Evolutionary conservation across 1,284 basidiomycete genomes (phyloP).

Genomic region (Cryptococcus jaspeensis): DNA sequence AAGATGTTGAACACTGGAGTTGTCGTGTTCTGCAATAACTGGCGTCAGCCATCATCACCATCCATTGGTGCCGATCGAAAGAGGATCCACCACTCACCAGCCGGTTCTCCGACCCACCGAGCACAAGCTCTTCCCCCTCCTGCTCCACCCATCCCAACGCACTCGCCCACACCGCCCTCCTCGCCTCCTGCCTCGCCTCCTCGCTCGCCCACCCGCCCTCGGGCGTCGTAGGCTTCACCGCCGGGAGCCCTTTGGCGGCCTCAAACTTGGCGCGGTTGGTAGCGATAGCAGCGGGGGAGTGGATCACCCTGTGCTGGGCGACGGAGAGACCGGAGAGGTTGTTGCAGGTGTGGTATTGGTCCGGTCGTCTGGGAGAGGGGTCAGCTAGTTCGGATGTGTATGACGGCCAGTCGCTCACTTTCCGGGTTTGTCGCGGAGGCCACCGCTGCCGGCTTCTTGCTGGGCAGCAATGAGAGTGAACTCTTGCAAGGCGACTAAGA

Average conservation of each 20-base stretch:
- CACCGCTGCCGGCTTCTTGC: slow-evolving; percentile 63
- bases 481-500: slow-evolving; percentile 70
- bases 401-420: slow-evolving; percentile 59
- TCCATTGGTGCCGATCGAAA: background rate
- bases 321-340: slow-evolving; percentile 83
- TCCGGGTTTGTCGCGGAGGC: slow-evolving; percentile 90
- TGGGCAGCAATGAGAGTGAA: slow-evolving; percentile 87
- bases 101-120: slow-evolving; percentile 67
- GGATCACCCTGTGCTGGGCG: slow-evolving; percentile 73
- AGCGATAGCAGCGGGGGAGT: slow-evolving; percentile 55
- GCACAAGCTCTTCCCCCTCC: slow-evolving; percentile 58
- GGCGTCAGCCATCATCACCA: background rate
- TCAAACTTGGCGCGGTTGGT: slow-evolving; percentile 47
- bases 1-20: slow-evolving; percentile 85
- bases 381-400: background rate
- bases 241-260: slow-evolving; percentile 28
- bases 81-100: slow-evolving; percentile 59
- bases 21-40: slow-evolving; percentile 68
- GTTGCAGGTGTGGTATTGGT: slow-evolving; percentile 89
- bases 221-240: slow-evolving; percentile 24
- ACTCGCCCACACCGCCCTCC: slow-evolving; percentile 60
- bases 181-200: slow-evolving; percentile 51
- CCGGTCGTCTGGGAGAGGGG: slow-evolving; percentile 60
- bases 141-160: slow-evolving; percentile 75
- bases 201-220: slow-evolving; percentile 34